Evolutionary conservation across 257 asterid species (phyloP), one percentile per base, ranked within the genome.

Genomic region (Catharanthus roseus): DNA sequence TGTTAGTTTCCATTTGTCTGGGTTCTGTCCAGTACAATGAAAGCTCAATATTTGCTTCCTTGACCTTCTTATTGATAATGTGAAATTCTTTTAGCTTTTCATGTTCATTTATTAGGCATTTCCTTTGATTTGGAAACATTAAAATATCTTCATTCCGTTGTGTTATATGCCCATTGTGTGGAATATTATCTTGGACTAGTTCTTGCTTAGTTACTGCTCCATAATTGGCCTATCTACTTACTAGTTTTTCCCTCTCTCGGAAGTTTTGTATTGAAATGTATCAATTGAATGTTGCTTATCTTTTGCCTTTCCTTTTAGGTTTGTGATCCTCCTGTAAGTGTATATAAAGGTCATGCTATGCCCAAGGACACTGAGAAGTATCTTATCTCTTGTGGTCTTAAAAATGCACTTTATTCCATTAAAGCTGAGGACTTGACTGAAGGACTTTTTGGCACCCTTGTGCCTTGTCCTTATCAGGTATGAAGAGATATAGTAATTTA

Each of bases 321-420:
- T 84, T 83, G 90, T 39, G 96, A 93, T 72, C 97, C 96, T 80
- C 96, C 98, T 38, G 98, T 86, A 67, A 91, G 98, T 69, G 97
- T 91, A 63, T 91, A 76, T 71, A 93, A 93, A 82, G 96, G 97
- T 51, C 76, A 87, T 70, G 77, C 87, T 70, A 82, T 93, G 92
- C 91, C 91, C 47, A 89, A 89, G 83, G 96, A 89, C 76, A 87
- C 98, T 16, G 96, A 91, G 76, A 86, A 93, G 78, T 82, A 91
- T 79, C 96, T 93, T 28, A 83, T 83, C 51, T 83, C 96, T 39
- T 80, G 88, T 77, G 96, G 97, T 76, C 96, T 91, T 78, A 87
- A 86, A 84, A 86, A 93, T 76, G 92, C 97, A 66, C 96, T 93
- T 51, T 93, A 89, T 81, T 79, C 96, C 74, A 75, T 93, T 44